Evolutionary conservation across 2,329 filamentous ascomycete genomes (phyloP).

Genomic region (Apiospora pterosperma): DNA sequence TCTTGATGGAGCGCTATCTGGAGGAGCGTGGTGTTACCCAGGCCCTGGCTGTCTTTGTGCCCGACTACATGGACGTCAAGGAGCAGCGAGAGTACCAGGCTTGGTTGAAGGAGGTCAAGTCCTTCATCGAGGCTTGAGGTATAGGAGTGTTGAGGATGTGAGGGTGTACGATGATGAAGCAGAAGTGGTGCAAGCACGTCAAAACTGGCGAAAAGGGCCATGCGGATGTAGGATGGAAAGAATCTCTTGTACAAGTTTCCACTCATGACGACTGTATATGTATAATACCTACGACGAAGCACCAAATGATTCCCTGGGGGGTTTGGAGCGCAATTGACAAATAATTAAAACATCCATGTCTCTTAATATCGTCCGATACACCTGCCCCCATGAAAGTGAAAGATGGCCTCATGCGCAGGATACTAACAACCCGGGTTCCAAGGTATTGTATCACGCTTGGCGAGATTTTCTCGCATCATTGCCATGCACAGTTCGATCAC

Average conservation of each 20-base stretch:
- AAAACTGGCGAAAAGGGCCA: conserved; percentile 12
- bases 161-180: conserved; percentile 4
- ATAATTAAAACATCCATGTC: not conserved
- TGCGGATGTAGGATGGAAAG: not conserved
- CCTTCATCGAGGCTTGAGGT: conserved; percentile 71
- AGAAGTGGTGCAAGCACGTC: conserved; percentile 2
- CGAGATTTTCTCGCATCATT: too few relatives aligned
- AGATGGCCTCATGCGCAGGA: not conserved
- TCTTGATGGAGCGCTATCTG: conserved; percentile 87
- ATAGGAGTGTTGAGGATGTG: not conserved
- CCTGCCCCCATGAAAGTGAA: not conserved
- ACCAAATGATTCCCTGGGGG: conserved; percentile 1
- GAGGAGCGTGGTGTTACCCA: conserved; percentile 91
- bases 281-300: conserved; percentile 3
- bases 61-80: conserved; percentile 96
- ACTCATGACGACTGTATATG: conserved; percentile 4
- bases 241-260: conserved; percentile 4
- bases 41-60: conserved; percentile 82
- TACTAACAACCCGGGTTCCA: not conserved
- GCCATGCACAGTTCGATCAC: too few relatives aligned
- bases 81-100: conserved; percentile 95
- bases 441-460: too few relatives aligned
- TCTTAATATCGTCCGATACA: not conserved
- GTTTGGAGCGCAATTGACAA: not conserved
- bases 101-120: conserved; percentile 87